These are phyloP conservation scores for Candida sojae DNA, from an alignment of 1,139 yeast genomes.

Conservation along the genomic window DNA sequence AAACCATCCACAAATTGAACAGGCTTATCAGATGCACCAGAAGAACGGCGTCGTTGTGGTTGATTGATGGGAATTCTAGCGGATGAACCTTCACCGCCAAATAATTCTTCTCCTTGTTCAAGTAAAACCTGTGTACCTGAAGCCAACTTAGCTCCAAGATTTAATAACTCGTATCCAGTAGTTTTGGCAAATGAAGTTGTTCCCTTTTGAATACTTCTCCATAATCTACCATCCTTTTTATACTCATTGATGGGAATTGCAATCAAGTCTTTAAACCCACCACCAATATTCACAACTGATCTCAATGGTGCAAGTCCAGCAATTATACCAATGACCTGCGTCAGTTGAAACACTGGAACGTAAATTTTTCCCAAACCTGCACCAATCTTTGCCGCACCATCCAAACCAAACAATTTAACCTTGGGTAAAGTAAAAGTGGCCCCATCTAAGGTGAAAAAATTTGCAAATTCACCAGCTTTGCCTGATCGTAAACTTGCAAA, in stretches of 20 bases:
- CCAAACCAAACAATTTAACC: slow-evolving; percentile 69
- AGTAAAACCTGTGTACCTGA: slow-evolving; percentile 85
- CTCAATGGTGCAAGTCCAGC: slow-evolving; percentile 84
- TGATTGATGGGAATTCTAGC: slow-evolving; percentile 27
- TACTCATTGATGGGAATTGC: slow-evolving; percentile 76
- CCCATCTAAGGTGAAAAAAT: slow-evolving; percentile 85
- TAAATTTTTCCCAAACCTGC: slow-evolving; percentile 63
- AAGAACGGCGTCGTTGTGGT: slow-evolving; percentile 2
- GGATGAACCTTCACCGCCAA: slow-evolving; percentile 68
- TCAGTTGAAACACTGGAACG: slow-evolving; percentile 82
- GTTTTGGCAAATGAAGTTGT: slow-evolving; percentile 75
- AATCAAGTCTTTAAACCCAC: slow-evolving; percentile 73
- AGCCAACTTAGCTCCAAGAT: slow-evolving; percentile 82
- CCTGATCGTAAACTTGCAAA: slow-evolving; percentile 85
- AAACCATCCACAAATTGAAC: slow-evolving; percentile 6
- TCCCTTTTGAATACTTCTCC: slow-evolving; percentile 76
- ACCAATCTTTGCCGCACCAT: slow-evolving; percentile 68
- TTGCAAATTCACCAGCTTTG: slow-evolving; percentile 81
- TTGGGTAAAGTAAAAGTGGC: slow-evolving; percentile 67
- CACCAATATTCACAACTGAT: slow-evolving; percentile 75
- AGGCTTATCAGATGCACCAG: slow-evolving; percentile 10
- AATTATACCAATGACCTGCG: slow-evolving; percentile 76
- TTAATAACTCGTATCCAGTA: slow-evolving; percentile 78
- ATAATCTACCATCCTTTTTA: slow-evolving; percentile 66
- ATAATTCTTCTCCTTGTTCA: slow-evolving; percentile 75